Evolutionary conservation across 192 early-diverging fungal genomes (phyloP).

Genomic region (Chytriomyces hyalinus): DNA sequence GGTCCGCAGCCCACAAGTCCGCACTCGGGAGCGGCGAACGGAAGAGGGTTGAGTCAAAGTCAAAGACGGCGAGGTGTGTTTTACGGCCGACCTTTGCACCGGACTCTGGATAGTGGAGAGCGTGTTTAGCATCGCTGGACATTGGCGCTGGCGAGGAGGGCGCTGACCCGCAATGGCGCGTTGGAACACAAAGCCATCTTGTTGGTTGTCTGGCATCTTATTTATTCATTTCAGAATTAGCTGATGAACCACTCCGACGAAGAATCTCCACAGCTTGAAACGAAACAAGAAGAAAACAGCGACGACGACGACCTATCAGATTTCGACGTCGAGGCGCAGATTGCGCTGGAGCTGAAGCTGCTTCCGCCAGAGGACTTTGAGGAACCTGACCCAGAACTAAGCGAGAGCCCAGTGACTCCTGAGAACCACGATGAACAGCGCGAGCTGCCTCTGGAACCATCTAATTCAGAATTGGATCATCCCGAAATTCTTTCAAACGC

Average conservation of each 20-base stretch:
- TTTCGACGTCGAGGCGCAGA: constrained; percentile 30
- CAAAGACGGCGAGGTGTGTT: constrained; percentile 50
- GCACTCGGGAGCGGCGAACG: constrained; percentile 57
- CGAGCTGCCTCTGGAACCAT: no score
- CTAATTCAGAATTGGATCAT: no score
- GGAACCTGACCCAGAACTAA: neutral
- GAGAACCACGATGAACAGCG: neutral
- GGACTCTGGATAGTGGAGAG: neutral
- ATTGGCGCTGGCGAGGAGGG: no score
- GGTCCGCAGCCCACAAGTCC: constrained; percentile 43
- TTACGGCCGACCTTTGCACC: neutral
- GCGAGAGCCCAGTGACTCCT: neutral
- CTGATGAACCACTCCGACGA: no score
- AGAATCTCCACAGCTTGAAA: neutral
- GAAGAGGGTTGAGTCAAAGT: constrained; percentile 65
- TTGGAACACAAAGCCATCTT: no score
- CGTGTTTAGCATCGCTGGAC: neutral
- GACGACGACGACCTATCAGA: constrained; percentile 17
- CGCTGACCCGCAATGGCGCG: no score
- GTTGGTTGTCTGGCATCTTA: no score
- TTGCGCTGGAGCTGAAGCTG: constrained; percentile 11
- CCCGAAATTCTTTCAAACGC: no score
- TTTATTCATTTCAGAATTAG: no score
- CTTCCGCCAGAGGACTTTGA: constrained; percentile 20
- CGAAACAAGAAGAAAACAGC: neutral